These are phyloP conservation scores for Pholiota molesta DNA, from an alignment of 768 basidiomycete genomes.

Conservation along the genomic window DNA sequence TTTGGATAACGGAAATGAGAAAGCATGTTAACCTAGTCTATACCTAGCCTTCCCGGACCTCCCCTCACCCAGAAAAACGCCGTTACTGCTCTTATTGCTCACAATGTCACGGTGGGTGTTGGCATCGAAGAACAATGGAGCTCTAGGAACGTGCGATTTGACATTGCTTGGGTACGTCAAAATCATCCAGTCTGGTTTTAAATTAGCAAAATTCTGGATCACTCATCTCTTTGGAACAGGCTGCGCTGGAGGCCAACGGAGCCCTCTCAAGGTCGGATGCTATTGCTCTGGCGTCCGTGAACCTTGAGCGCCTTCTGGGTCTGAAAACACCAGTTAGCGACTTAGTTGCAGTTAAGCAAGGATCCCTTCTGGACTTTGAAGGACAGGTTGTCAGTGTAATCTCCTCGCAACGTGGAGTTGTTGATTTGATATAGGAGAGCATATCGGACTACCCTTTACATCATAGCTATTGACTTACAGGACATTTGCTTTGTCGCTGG, in stretches of 20 bases:
- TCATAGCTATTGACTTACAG: neutral
- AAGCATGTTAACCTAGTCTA: neutral
- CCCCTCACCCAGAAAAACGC: slow-evolving; percentile 54
- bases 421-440: slow-evolving; percentile 22
- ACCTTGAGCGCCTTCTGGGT: slow-evolving; percentile 47
- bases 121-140: slow-evolving; percentile 58
- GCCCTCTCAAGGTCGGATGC: slow-evolving; percentile 34
- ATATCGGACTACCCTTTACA: neutral
- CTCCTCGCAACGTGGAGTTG: slow-evolving; percentile 29
- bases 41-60: slow-evolving; percentile 42
- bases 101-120: slow-evolving; percentile 72
- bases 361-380: slow-evolving; percentile 40
- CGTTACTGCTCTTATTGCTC: slow-evolving; percentile 54
- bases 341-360: slow-evolving; percentile 39
- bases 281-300: slow-evolving; percentile 42
- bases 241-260: slow-evolving; percentile 25
- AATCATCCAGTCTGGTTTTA: neutral
- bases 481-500: neutral
- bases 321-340: slow-evolving; percentile 35
- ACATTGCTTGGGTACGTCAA: slow-evolving; percentile 70
- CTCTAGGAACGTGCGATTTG: slow-evolving; percentile 72
- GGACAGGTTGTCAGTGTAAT: slow-evolving; percentile 44
- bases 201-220: no score
- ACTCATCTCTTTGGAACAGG: slow-evolving; percentile 11
- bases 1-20: neutral